These are phyloP conservation scores for Sicyos baderoa DNA, from an alignment of 306 rosid species.

Conservation along the genomic window DNA sequence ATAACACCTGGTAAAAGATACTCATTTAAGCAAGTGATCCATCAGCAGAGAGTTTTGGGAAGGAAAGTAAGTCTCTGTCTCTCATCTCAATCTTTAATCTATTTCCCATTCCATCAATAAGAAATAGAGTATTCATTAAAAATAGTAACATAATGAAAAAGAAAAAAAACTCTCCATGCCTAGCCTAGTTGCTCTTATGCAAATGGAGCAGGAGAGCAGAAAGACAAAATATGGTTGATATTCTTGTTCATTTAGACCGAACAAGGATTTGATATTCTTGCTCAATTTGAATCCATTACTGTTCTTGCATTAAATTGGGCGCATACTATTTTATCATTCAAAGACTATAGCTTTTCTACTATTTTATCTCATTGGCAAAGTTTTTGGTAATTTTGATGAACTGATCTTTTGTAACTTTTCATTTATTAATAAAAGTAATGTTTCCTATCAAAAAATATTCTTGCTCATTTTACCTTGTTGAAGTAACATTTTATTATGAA, in stretches of 20 bases:
- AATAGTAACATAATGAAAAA: neutral
- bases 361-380: too few relatives aligned
- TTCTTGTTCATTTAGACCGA: too few relatives aligned
- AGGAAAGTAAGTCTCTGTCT: slow-evolving; percentile 57
- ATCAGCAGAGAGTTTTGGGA: slow-evolving; percentile 80
- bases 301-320: too few relatives aligned
- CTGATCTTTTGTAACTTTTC: too few relatives aligned
- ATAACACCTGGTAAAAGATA: slow-evolving; percentile 93
- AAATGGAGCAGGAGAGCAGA: neutral
- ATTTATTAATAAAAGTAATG: too few relatives aligned
- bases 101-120: neutral
- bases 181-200: too few relatives aligned
- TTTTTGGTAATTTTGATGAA: too few relatives aligned
- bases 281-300: too few relatives aligned
- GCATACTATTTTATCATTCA: too few relatives aligned
- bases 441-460: too few relatives aligned
- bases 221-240: neutral
- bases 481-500: neutral
- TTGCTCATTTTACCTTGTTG: neutral
- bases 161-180: too few relatives aligned
- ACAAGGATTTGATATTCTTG: slow-evolving; percentile 8
- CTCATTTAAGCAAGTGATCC: slow-evolving; percentile 96
- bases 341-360: too few relatives aligned
- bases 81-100: neutral
- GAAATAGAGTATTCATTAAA: neutral